phyloP scores from a whole-genome alignment of 306 rosid species.

The Medicago arabica region DNA sequence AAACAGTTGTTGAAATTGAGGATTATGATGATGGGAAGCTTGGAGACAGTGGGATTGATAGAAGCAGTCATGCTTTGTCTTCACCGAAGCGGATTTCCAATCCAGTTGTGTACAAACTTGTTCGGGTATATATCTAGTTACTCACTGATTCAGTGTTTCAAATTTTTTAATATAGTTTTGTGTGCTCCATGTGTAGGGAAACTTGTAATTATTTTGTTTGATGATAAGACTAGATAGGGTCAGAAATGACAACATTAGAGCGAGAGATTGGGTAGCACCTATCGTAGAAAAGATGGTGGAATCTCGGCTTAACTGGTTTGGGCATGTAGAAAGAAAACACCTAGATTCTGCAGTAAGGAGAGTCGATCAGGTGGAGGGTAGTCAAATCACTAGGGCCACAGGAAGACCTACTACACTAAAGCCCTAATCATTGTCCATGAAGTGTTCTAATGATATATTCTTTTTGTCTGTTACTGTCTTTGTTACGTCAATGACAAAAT shows the following conservation, averaged over 20 bases:
- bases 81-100: slow-evolving; percentile 73
- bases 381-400: too few species aligned
- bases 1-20: slow-evolving; percentile 79
- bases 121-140: slow-evolving; percentile 65
- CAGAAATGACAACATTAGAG: too few species aligned
- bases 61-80: slow-evolving; percentile 64
- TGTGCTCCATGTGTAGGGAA: slow-evolving; percentile 8
- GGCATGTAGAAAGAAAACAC: too few species aligned
- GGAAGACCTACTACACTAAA: background rate
- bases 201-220: slow-evolving; percentile 24
- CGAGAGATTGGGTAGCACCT: too few species aligned
- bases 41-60: slow-evolving; percentile 65
- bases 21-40: slow-evolving; percentile 72
- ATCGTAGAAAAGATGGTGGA: too few species aligned
- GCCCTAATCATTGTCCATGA: background rate
- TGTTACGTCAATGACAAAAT: background rate
- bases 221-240: background rate
- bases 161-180: slow-evolving; percentile 8
- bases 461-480: background rate
- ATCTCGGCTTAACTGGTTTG: too few species aligned
- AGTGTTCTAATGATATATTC: slow-evolving; percentile 5
- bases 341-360: too few species aligned
- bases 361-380: too few species aligned
- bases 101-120: slow-evolving; percentile 97
- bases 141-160: slow-evolving; percentile 27